Evolutionary conservation across 2,329 filamentous ascomycete species (phyloP).

Genomic region (Alternaria brassicicola): DNA sequence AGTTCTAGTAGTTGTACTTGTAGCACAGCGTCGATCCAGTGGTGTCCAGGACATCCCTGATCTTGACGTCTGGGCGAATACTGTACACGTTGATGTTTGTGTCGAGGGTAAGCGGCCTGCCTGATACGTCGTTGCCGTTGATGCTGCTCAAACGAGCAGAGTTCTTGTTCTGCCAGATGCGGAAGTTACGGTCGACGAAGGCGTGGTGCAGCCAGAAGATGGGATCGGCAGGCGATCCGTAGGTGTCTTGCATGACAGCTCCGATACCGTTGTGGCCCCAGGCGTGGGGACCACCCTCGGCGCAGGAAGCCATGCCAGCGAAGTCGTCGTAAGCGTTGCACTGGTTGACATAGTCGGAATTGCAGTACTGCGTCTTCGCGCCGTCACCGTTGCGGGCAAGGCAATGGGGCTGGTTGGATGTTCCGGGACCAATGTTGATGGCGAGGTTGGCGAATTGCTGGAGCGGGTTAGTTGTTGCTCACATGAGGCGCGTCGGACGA

Average conservation of each 20-base stretch:
- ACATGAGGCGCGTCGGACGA: background rate
- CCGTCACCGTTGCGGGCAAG: slow-evolving; percentile 39
- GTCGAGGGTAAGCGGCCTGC: slow-evolving; percentile 35
- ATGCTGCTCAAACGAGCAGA: slow-evolving; percentile 39
- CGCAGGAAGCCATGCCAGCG: slow-evolving; percentile 38
- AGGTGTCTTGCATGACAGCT: slow-evolving; percentile 43
- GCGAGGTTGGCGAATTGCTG: slow-evolving; percentile 43
- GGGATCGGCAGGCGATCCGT: slow-evolving; percentile 43
- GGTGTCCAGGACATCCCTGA: slow-evolving; percentile 43
- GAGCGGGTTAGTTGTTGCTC: slow-evolving; percentile 6
- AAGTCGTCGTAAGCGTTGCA: slow-evolving; percentile 35
- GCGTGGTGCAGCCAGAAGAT: slow-evolving; percentile 59
- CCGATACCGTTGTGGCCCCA: slow-evolving; percentile 47
- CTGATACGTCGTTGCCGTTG: slow-evolving; percentile 47
- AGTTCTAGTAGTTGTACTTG: slow-evolving; percentile 44
- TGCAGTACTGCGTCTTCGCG: slow-evolving; percentile 35
- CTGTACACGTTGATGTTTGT: slow-evolving; percentile 36
- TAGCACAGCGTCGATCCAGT: slow-evolving; percentile 37
- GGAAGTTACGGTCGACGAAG: slow-evolving; percentile 58
- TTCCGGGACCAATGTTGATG: slow-evolving; percentile 40
- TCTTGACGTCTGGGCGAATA: slow-evolving; percentile 33
- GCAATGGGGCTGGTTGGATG: slow-evolving; percentile 37
- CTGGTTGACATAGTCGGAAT: slow-evolving; percentile 34
- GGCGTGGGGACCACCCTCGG: slow-evolving; percentile 41
- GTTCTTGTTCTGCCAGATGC: slow-evolving; percentile 56